These are phyloP conservation scores for Peniophora sp. DNA, from an alignment of 1,284 basidiomycete genomes.

Conservation along the genomic window DNA sequence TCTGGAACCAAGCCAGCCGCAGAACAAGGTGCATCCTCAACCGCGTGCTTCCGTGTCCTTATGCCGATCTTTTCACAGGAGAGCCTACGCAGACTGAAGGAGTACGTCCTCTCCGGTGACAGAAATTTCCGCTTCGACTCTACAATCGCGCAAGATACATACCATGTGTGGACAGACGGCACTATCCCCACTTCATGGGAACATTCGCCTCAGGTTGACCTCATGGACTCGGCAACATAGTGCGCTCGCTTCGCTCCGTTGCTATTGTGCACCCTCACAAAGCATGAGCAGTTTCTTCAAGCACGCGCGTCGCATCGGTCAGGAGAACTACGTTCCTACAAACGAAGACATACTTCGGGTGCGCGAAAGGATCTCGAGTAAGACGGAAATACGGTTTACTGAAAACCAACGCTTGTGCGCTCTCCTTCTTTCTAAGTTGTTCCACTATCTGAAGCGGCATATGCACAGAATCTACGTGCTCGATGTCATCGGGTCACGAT, in stretches of 20 bases:
- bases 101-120: constrained; percentile 34
- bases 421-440: not conserved
- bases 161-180: constrained; percentile 86
- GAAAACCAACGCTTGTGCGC: constrained; percentile 59
- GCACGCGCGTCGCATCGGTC: constrained; percentile 77
- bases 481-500: constrained; percentile 88
- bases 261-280: not conserved
- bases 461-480: constrained; percentile 82
- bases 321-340: constrained; percentile 76
- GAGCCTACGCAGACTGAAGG: constrained; percentile 54
- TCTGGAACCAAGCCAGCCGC: constrained; percentile 71
- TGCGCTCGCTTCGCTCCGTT: constrained; percentile 32
- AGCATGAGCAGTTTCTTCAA: constrained; percentile 69
- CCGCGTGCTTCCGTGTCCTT: constrained; percentile 11
- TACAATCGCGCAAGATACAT: constrained; percentile 73
- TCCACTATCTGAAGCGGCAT: not conserved
- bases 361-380: constrained; percentile 87
- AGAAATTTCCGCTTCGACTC: constrained; percentile 41
- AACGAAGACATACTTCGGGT: constrained; percentile 88
- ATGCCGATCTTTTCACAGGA: constrained; percentile 20
- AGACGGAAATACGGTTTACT: constrained; percentile 81
- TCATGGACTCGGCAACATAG: constrained; percentile 96
- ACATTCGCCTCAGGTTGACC: constrained; percentile 82
- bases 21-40: constrained; percentile 64
- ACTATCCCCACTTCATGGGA: constrained; percentile 85